phyloP scores from a whole-genome alignment of 73 alveolate genomes.

The Paramecium pentaurelia region DNA sequence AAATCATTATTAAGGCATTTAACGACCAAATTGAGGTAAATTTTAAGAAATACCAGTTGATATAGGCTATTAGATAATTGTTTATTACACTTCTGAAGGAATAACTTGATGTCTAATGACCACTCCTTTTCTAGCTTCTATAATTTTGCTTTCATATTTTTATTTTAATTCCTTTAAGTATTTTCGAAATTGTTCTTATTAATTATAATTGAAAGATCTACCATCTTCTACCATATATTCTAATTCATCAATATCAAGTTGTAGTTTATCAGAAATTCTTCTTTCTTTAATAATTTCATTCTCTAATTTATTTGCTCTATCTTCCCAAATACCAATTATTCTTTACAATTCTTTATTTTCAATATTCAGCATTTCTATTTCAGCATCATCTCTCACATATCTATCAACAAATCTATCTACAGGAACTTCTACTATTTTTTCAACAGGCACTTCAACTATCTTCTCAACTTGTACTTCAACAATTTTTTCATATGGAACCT shows the following conservation, averaged over 20 bases:
- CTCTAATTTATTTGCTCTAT: constrained; percentile 12
- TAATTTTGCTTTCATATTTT: background rate
- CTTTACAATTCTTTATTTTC: constrained; percentile 1
- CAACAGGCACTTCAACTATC: constrained; percentile 22
- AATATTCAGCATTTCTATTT: background rate
- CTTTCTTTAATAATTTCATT: background rate
- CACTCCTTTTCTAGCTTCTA: background rate
- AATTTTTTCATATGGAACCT: background rate
- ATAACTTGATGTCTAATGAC: background rate
- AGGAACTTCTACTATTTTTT: constrained; percentile 24
- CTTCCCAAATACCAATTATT: constrained; percentile 29
- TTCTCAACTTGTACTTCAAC: background rate
- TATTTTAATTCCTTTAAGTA: background rate
- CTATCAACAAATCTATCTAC: background rate
- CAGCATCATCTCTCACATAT: constrained; percentile 34
- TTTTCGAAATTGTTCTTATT: background rate
- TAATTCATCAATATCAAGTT: background rate
- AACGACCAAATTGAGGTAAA: background rate
- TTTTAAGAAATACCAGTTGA: background rate
- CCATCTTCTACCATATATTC: background rate
- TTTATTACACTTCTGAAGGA: background rate
- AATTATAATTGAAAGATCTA: background rate
- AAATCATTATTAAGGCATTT: background rate
- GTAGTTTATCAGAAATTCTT: background rate
- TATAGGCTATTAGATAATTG: background rate